Percentiles rank a stretch among this genome's conserved stretches.
phyloP scores from a whole-genome alignment of 192 early-diverging fungal species.

The Podila epigama region DNA sequence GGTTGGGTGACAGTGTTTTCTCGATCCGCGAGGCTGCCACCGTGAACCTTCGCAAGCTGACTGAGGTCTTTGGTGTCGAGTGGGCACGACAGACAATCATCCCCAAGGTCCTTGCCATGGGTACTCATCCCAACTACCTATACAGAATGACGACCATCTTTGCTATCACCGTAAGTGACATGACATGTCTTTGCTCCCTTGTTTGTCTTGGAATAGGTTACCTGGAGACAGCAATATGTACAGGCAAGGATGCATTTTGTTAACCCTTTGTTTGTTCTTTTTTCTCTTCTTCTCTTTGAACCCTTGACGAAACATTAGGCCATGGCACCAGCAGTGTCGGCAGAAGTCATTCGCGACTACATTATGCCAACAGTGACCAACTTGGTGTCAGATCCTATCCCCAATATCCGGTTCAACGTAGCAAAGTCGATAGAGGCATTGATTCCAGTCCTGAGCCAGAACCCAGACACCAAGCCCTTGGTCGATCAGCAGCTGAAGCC shows the following conservation, averaged over 20 bases:
- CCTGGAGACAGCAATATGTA: constrained; percentile 3
- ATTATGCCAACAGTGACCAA: constrained; percentile 88
- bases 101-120: constrained; percentile 92
- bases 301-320: constrained; percentile 62
- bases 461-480: constrained; percentile 64
- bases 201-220: background rate
- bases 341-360: constrained; percentile 87
- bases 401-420: constrained; percentile 99
- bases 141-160: constrained; percentile 99
- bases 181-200: background rate
- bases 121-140: constrained; percentile 92
- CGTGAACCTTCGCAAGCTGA: constrained; percentile 91
- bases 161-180: constrained; percentile 80
- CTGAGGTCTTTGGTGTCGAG: constrained; percentile 98
- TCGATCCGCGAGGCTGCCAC: constrained; percentile 99
- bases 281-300: constrained; percentile 7
- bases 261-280: background rate
- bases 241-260: too few species aligned
- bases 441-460: constrained; percentile 77
- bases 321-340: constrained; percentile 85
- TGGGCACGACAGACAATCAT: constrained; percentile 97
- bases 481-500: constrained; percentile 80
- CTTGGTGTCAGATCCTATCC: constrained; percentile 92
- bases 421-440: constrained; percentile 93
- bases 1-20: constrained; percentile 96